Evolutionary conservation across 768 basidiomycete genomes (phyloP).

Genomic region (Auriscalpium orientale): DNA sequence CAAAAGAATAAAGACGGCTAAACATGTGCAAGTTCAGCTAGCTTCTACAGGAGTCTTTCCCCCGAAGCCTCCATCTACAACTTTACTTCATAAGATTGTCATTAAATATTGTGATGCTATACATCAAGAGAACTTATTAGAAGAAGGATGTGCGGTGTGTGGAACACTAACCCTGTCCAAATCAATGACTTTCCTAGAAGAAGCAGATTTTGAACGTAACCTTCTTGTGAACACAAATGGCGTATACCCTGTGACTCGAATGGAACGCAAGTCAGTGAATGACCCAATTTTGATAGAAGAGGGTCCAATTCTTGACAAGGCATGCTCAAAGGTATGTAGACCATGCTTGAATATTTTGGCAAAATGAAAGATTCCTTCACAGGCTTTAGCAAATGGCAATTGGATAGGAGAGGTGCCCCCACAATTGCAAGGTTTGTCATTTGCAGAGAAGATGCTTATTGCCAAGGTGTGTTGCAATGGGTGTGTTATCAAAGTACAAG

Average conservation of each 20-base stretch:
- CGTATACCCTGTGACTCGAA: background rate
- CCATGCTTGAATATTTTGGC: background rate
- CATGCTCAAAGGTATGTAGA: background rate
- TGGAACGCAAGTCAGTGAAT: background rate
- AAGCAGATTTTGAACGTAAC: background rate
- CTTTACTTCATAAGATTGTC: background rate
- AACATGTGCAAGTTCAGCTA: background rate
- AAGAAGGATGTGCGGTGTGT: no score
- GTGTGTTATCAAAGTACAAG: slow-evolving; percentile 11
- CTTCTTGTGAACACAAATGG: background rate
- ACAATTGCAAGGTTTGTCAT: no score
- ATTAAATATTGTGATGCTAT: background rate
- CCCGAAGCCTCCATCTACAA: background rate
- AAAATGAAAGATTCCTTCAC: background rate
- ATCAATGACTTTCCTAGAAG: background rate
- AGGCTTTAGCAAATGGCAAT: no score
- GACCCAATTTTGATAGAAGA: background rate
- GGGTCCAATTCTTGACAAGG: background rate
- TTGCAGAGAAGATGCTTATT: background rate
- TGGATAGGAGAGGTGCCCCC: no score
- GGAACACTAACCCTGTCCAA: no score
- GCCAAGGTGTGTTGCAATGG: slow-evolving; percentile 8
- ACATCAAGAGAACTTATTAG: background rate
- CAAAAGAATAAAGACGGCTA: background rate
- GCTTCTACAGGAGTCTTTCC: background rate